Evolutionary conservation across 495 filamentous ascomycete species (phyloP), one percentile per base, ranked within the genome.

Genomic region (Neurospora sp.): DNA sequence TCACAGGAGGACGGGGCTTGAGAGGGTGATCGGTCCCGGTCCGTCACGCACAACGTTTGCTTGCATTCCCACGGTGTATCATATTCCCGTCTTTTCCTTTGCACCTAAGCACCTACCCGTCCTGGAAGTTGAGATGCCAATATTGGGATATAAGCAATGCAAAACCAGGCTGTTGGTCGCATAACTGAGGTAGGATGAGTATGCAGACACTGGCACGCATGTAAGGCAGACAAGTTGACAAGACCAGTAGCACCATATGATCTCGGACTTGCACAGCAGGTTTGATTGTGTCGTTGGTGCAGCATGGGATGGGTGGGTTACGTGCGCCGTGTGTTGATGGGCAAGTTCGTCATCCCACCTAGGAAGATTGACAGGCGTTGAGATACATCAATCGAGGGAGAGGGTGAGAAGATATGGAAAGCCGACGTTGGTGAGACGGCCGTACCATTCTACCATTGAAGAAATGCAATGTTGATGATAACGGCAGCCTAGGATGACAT

Each of bases 31-130:
- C 27, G 27, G 27, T 31, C 53, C 27, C 27, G 27, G 53, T 65
- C 27, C 27, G 12, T 27, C 47, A 27, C 47, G 53, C 27, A 65
- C 53, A 37, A 65, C 27, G 31, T 65, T 65, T 65, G 53, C 27
- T 35, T 65, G 53, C 27, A 65, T 35, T 16, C 27, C 27, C 53
- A 18, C 27, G 27, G 53, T 65, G 53, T 65, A 65, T 65, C 53
- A 35, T 65, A 35, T 31, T 35, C 53, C 53, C 53, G 53, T 65
- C 53, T 12, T 65, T 35, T 65, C 7, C 22, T 65, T 35, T 65
- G 5, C 27, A 31, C 27, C 20, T 16, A 61, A 53, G 68, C 59
- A 75, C 71, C 74, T 75, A 75, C 74, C 74, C 69, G 53, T 75
- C 74, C 74, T 59, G 74, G 71, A 75, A 75, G 59, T 42, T 18